Evolutionary conservation across 768 basidiomycete genomes (phyloP), one percentile per base, ranked within the genome.

Genomic region (Lentinula lateritia): DNA sequence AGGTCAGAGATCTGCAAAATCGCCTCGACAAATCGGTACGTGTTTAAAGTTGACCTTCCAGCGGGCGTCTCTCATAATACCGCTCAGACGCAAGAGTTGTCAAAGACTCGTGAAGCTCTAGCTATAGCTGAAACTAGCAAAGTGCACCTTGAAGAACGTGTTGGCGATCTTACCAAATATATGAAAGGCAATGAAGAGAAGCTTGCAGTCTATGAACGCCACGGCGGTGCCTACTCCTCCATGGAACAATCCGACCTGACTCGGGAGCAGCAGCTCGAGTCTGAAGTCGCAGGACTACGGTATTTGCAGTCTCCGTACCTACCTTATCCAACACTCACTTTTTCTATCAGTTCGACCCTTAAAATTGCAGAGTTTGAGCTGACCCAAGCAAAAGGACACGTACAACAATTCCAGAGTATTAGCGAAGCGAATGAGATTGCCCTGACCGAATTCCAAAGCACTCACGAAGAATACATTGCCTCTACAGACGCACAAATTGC

Each of bases 211-310:
- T 95, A 93, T 66, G 93, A 95, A 68, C 84, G 91, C 41, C 79
- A 90, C 53, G 68, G 81, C 7, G 70, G 79, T 6, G 67, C 73
- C 4, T 39, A 36, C 6, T 15, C 46, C 23, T 48, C 61, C 10
- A 7, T 56, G 23, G 60, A 42, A 16, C 46, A 34, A 12, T 46
- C 38, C 8, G 50, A 81, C 64, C 62, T 86, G 63, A 80, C 79
- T 63, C 81, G 80, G 9, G 93, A 94, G 69, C 88, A 92, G 66
- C 90, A 92, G 67, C 80, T 95, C 8, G 87, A 93, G 71, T 78
- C 84, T 15, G 91, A 94, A 68, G 89, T 95, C 18, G 93, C 92
- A 3, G 92, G 94, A 58, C 80, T 95, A 18, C 80, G 92, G 90
- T 92, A 61, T 73, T 55, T 28, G 9, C 1, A 16, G 50, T 60